Evolutionary conservation across 306 rosid species (phyloP).

Genomic region (Gillenia trifoliata): DNA sequence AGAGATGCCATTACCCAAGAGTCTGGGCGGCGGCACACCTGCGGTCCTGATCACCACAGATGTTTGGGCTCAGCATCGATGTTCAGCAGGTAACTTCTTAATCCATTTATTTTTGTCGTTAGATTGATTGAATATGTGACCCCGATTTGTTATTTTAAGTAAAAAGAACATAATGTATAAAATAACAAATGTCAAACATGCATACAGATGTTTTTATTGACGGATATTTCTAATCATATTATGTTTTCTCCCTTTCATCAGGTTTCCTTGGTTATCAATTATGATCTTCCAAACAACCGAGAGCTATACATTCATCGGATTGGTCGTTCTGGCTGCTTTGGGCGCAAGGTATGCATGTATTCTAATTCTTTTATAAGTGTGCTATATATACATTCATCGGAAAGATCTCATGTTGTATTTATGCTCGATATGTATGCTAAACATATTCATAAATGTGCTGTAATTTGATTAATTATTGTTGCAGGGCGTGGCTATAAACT

Average conservation of each 20-base stretch:
- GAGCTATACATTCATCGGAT: constrained; percentile 96
- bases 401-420: too few relatives aligned
- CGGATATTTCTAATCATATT: constrained; percentile 1
- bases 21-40: constrained; percentile 82
- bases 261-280: constrained; percentile 92
- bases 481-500: constrained; percentile 97
- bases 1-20: constrained; percentile 94
- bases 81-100: constrained; percentile 82
- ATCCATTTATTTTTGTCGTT: too few relatives aligned
- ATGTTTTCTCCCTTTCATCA: constrained; percentile 11
- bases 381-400: too few relatives aligned
- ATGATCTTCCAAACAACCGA: constrained; percentile 97
- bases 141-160: too few relatives aligned
- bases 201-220: too few relatives aligned
- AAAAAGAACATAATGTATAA: too few relatives aligned
- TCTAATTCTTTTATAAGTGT: too few relatives aligned
- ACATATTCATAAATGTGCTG: not conserved
- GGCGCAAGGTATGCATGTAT: constrained; percentile 71
- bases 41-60: constrained; percentile 97
- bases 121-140: too few relatives aligned
- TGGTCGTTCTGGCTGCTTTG: constrained; percentile 98
- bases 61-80: constrained; percentile 98
- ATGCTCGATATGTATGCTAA: too few relatives aligned
- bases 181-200: too few relatives aligned
- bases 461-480: constrained; percentile 11